These are phyloP conservation scores for Stemphylium lycopersici DNA, from an alignment of 2,329 filamentous ascomycete genomes.

Conservation along the genomic window DNA sequence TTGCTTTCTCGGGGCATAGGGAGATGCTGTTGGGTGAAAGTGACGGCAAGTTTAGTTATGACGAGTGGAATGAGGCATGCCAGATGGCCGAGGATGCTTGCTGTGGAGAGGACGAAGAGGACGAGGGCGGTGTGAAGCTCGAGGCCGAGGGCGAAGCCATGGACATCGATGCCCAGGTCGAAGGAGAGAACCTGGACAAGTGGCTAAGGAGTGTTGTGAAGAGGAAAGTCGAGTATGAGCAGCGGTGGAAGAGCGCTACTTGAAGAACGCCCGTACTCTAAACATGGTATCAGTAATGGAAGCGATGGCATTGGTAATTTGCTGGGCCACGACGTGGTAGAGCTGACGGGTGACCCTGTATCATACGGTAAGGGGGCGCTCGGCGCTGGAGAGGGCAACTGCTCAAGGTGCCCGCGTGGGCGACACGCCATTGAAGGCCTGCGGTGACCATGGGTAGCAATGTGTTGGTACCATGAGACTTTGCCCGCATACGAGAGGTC, in stretches of 20 bases:
- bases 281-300: neutral
- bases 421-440: no score
- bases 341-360: no score
- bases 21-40: slow-evolving; percentile 81
- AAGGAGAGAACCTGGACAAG: slow-evolving; percentile 39
- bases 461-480: neutral
- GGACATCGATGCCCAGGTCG: slow-evolving; percentile 44
- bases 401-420: neutral
- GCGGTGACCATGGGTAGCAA: neutral
- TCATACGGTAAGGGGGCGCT: neutral
- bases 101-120: slow-evolving; percentile 56
- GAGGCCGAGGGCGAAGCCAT: slow-evolving; percentile 43
- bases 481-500: neutral
- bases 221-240: slow-evolving; percentile 49
- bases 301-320: no score
- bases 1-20: slow-evolving; percentile 72
- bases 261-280: slow-evolving; percentile 24
- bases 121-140: slow-evolving; percentile 40
- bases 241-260: slow-evolving; percentile 49
- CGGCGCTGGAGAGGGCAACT: neutral
- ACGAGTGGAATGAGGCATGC: slow-evolving; percentile 76
- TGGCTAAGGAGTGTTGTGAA: slow-evolving; percentile 52
- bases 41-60: slow-evolving; percentile 75
- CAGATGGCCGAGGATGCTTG: slow-evolving; percentile 71
- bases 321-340: no score